Conservation (phyloP, 352 stramenopile species). For the Hyaloperonospora brassicae region DNA sequence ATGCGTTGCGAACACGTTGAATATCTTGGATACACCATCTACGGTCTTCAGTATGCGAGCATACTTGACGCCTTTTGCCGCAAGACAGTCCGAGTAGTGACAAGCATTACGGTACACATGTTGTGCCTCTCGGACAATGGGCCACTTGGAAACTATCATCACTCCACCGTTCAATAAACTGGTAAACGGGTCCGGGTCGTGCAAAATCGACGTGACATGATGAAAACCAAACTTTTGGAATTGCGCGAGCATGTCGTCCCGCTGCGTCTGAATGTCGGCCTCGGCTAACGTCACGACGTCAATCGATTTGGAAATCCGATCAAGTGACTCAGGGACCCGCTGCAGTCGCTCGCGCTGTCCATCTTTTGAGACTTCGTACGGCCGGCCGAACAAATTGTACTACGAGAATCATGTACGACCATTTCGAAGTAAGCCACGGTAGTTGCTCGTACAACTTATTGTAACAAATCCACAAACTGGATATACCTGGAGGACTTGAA, state of each 20-base stretch:
- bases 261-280: conserved; percentile 38
- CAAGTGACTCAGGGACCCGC: conserved; percentile 48
- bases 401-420: conserved; percentile 12
- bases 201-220: conserved; percentile 56
- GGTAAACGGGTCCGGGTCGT: conserved; percentile 74
- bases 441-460: conserved; percentile 12
- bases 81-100: conserved; percentile 76
- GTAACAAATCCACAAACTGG: neutral
- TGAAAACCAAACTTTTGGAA: conserved; percentile 49
- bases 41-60: conserved; percentile 61
- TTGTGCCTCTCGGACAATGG: conserved; percentile 66
- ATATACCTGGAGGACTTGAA: conserved; percentile 2
- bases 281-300: conserved; percentile 78
- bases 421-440: neutral
- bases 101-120: conserved; percentile 69
- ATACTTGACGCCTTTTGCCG: conserved; percentile 82
- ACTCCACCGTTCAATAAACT: conserved; percentile 75
- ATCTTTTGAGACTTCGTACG: conserved; percentile 60
- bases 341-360: conserved; percentile 60
- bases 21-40: conserved; percentile 46
- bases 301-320: conserved; percentile 35
- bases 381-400: conserved; percentile 79
- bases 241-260: conserved; percentile 50
- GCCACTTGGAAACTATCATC: conserved; percentile 75
- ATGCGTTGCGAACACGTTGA: conserved; percentile 82